Evolutionary conservation across 208 protist genomes (phyloP).

Genomic region (Wallacemonas sp.): DNA sequence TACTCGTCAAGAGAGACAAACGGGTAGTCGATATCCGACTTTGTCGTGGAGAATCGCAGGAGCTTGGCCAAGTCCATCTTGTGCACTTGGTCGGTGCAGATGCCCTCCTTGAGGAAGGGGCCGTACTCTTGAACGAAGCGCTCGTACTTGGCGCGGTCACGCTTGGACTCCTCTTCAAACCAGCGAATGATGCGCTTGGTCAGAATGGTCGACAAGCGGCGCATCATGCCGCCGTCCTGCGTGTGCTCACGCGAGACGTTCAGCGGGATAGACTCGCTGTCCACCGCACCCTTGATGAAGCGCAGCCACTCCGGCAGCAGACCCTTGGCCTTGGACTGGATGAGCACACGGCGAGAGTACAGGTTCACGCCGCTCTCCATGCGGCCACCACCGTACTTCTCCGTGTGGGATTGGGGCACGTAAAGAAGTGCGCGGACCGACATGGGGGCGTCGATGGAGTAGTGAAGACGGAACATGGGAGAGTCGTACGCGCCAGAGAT

Average conservation of each 20-base stretch:
- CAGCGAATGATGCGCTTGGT: constrained; percentile 93
- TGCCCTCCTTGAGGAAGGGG: constrained; percentile 96
- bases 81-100: constrained; percentile 94
- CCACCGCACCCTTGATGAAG: constrained; percentile 97
- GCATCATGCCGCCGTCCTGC: constrained; percentile 96
- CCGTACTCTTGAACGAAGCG: constrained; percentile 94
- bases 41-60: constrained; percentile 92
- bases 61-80: constrained; percentile 94
- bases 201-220: constrained; percentile 89
- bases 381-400: constrained; percentile 96
- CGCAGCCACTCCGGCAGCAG: constrained; percentile 98
- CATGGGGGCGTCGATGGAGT: constrained; percentile 95
- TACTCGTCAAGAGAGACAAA: constrained; percentile 96
- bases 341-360: constrained; percentile 95
- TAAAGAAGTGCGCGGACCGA: constrained; percentile 95
- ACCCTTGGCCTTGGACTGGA: constrained; percentile 93
- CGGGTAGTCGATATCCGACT: constrained; percentile 70
- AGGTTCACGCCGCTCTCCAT: constrained; percentile 95
- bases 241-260: constrained; percentile 98
- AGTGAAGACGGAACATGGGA: constrained; percentile 94
- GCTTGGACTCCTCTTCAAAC: constrained; percentile 91
- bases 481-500: constrained; percentile 94
- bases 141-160: constrained; percentile 91
- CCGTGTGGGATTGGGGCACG: constrained; percentile 94
- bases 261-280: constrained; percentile 97